Evolutionary conservation across 2,329 filamentous ascomycete genomes (phyloP).

Genomic region (Hypoxylon sp.): DNA sequence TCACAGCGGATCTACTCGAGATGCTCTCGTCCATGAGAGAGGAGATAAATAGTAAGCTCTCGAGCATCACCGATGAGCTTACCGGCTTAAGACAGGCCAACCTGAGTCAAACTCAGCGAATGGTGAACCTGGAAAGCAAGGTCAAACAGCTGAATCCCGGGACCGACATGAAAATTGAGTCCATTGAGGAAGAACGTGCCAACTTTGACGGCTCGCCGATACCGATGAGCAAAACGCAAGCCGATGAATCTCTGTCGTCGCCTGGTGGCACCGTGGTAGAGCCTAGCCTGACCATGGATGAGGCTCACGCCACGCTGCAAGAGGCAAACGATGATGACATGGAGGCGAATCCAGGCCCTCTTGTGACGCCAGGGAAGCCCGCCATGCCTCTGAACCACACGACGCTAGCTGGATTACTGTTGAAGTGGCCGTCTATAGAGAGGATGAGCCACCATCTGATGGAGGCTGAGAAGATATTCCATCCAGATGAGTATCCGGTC

Average conservation of each 20-base stretch:
- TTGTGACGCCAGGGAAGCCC: constrained; percentile 65
- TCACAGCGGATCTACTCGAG: constrained; percentile 66
- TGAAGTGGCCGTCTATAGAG: constrained; percentile 75
- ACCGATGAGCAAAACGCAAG: constrained; percentile 33
- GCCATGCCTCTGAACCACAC: constrained; percentile 87
- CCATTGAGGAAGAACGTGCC: constrained; percentile 45
- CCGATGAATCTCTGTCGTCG: constrained; percentile 40
- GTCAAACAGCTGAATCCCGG: constrained; percentile 40
- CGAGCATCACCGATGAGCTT: constrained; percentile 44
- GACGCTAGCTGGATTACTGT: constrained; percentile 83
- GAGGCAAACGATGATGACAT: constrained; percentile 55
- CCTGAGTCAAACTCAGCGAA: constrained; percentile 40
- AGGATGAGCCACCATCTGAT: constrained; percentile 65
- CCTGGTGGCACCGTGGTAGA: constrained; percentile 43
- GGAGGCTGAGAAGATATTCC: constrained; percentile 58
- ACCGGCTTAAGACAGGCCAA: constrained; percentile 23
- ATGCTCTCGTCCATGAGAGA: constrained; percentile 51
- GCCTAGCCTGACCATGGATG: constrained; percentile 39
- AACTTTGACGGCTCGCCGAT: constrained; percentile 37
- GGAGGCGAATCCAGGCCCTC: constrained; percentile 60
- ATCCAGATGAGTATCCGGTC: constrained; percentile 77
- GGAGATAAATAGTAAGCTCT: constrained; percentile 49
- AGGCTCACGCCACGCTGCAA: constrained; percentile 47
- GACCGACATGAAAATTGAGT: constrained; percentile 44
- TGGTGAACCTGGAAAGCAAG: constrained; percentile 51